Base-by-base conservation (phyloP, 2,329 filamentous ascomycete species). In the Fulvia fulva region DNA sequence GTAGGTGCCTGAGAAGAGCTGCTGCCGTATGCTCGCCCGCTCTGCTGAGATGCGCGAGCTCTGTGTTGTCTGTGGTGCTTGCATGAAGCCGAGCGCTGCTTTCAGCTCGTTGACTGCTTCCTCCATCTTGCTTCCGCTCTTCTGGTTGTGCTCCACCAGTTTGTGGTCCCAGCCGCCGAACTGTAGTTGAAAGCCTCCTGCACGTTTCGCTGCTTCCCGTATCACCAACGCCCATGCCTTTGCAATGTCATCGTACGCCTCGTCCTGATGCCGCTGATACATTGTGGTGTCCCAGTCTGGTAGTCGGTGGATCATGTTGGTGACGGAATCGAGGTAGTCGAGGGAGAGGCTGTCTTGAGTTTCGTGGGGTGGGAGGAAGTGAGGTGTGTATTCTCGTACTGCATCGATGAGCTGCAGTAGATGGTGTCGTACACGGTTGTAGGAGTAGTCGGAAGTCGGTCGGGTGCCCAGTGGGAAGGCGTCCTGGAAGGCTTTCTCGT, bases 161-260 rank as follows among this genome's bases (percentile, higher is more conserved):
- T 86, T 90, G 73, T 94, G 87, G 68, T 97, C 93, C 94, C 94
- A 99, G 59, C 90, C 90, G 54, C 89, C 91, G 49, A 91, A 90
- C 69, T 96, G 90, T 64, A 99, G 72, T 64, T 90, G 86, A 68
- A 97, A 94, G 32, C 94, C 94, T 26, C 91, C 92, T 11, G 91
- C 93, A 65, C 89, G 84, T 78, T 97, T 97, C 22, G 89, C 87
- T 1, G 91, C 91, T 74, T 99, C 94, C 61, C 87, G 87, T 66
- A 99, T 89, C 51, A 96, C 93, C 65, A 95, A 75, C 16, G 90
- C 87, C 94, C 94, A 99, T 1, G 94, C 94, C 69, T 88, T 91
- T 25, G 90, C 88, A 63, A 99, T 92, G 71, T 97, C 94, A 69
- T 99, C 93, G 71, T 99, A 99, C 6, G 93, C 92, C 63, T 91